phyloP scores from a whole-genome alignment of 2,329 filamentous ascomycete species.

The Trichoderma afroharzianum region DNA sequence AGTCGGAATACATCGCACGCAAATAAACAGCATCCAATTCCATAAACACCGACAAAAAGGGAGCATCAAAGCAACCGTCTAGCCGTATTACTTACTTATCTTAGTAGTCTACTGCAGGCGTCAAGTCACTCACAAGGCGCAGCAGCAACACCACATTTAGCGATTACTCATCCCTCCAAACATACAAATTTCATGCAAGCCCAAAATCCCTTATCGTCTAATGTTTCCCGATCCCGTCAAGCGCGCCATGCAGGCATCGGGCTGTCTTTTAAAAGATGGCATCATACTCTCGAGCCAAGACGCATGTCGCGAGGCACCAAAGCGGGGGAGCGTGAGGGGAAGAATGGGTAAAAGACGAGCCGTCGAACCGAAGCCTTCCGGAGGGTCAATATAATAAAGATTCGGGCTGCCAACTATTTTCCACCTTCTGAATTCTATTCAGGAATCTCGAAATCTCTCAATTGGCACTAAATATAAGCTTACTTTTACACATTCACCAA shows the following conservation, averaged over 20 bases:
- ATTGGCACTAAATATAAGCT: not conserved
- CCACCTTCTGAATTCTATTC: too few relatives aligned
- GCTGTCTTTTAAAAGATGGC: not conserved
- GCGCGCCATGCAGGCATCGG: not conserved
- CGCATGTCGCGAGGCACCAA: not conserved
- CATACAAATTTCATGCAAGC: not conserved
- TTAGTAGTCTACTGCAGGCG: not conserved
- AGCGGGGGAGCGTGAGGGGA: not conserved
- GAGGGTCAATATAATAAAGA: not conserved
- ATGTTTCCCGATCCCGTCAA: not conserved
- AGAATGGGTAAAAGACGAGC: not conserved
- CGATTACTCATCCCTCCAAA: not conserved
- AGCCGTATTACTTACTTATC: not conserved
- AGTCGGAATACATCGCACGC: too few relatives aligned
- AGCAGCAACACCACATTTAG: not conserved
- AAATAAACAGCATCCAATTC: not conserved
- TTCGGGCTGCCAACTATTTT: not conserved
- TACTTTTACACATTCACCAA: not conserved
- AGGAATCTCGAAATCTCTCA: too few relatives aligned
- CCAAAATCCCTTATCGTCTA: not conserved
- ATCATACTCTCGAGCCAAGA: not conserved
- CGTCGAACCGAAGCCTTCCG: not conserved
- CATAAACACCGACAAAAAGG: not conserved
- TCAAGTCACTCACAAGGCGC: not conserved
- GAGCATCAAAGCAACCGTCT: not conserved